Conservation (phyloP, 1,284 basidiomycete species). For the Phenoliferia sp. region DNA sequence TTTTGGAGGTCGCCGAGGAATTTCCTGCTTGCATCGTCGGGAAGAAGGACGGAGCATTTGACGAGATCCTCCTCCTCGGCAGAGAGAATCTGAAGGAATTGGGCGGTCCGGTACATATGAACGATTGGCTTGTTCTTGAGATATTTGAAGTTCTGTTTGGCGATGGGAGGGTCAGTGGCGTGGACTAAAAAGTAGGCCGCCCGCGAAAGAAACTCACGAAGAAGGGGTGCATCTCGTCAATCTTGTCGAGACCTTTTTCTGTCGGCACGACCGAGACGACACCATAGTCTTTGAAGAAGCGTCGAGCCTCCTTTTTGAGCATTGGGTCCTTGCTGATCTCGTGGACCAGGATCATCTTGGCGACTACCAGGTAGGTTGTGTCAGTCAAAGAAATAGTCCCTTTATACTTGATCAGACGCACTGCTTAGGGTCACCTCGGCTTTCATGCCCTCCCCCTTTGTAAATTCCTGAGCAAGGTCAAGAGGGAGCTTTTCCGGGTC, state of each 20-base stretch:
- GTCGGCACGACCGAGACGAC: constrained; percentile 82
- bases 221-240: constrained; percentile 83
- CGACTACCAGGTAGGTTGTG: constrained; percentile 55
- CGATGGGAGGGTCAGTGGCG: constrained; percentile 3
- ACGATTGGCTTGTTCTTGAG: constrained; percentile 71
- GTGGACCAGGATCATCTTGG: constrained; percentile 78
- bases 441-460: constrained; percentile 34
- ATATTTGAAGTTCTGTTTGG: constrained; percentile 88
- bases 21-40: constrained; percentile 56
- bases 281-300: constrained; percentile 70
- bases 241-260: constrained; percentile 82
- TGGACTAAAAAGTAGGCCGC: background rate
- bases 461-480: constrained; percentile 43
- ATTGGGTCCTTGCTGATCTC: constrained; percentile 92
- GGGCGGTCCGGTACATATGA: constrained; percentile 61
- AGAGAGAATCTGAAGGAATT: constrained; percentile 85
- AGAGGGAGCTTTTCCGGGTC: constrained; percentile 39
- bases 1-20: constrained; percentile 72
- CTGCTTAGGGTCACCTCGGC: constrained; percentile 39
- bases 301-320: constrained; percentile 72
- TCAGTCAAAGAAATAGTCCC: no score
- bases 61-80: constrained; percentile 87
- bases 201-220: constrained; percentile 57
- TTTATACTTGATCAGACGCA: constrained; percentile 23
- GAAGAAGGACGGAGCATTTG: constrained; percentile 66